phyloP scores from a whole-genome alignment of 352 stramenopile genomes.

The Hyaloperonospora arabidopsidis region DNA sequence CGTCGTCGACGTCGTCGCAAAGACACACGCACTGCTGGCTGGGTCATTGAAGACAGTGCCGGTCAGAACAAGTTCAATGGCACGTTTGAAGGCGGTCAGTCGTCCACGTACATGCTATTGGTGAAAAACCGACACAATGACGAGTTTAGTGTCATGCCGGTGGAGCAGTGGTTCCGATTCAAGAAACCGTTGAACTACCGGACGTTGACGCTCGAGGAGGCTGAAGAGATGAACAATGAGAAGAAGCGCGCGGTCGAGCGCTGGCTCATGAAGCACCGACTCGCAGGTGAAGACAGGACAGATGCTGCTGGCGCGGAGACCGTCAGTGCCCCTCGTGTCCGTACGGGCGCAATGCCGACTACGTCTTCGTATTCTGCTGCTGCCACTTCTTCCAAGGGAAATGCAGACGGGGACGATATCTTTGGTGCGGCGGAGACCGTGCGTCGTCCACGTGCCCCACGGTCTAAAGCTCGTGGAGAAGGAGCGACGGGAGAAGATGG shows the following conservation, averaged over 20 bases:
- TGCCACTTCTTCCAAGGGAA: constrained; percentile 17
- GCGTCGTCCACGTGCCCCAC: constrained; percentile 38
- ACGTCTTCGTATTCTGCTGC: constrained; percentile 2
- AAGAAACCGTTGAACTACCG: constrained; percentile 84
- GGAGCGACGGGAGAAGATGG: constrained; percentile 72
- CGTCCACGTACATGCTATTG: constrained; percentile 82
- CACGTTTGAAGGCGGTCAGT: constrained; percentile 73
- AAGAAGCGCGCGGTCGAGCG: constrained; percentile 84
- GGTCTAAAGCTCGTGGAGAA: constrained; percentile 42
- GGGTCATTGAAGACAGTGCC: constrained; percentile 81
- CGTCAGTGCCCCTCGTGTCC: constrained; percentile 56
- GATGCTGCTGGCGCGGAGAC: constrained; percentile 42
- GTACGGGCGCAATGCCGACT: constrained; percentile 48
- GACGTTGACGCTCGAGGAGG: constrained; percentile 78
- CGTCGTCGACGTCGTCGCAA: constrained; percentile 67
- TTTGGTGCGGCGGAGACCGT: constrained; percentile 53
- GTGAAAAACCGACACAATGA: constrained; percentile 83
- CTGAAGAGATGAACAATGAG: constrained; percentile 82
- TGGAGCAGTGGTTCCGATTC: constrained; percentile 87
- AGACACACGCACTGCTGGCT: constrained; percentile 65
- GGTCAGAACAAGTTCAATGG: constrained; percentile 79
- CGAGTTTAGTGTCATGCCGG: constrained; percentile 81
- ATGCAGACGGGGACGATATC: constrained; percentile 47
- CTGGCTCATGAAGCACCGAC: constrained; percentile 86
- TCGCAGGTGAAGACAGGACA: constrained; percentile 63